Percentiles rank a stretch among this genome's conserved stretches.
These are phyloP conservation scores for Starmerella stigmatis DNA, from an alignment of 805 yeast genomes.

Conservation along the genomic window DNA sequence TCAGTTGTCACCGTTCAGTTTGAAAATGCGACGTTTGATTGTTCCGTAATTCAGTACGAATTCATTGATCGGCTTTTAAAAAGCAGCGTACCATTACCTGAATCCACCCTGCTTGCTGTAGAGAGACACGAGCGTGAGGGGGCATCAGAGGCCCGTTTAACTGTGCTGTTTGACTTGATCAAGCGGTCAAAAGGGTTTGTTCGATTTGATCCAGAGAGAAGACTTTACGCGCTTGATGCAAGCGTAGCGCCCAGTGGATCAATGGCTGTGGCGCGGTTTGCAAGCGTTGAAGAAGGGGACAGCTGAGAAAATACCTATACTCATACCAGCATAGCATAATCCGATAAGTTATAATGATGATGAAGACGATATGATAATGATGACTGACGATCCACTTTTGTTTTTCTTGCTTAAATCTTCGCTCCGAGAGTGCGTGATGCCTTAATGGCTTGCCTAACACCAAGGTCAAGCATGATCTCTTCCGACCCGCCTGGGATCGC, in stretches of 20 bases:
- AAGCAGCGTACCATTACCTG: constrained; percentile 1
- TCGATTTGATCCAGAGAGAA: background rate
- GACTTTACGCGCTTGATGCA: background rate
- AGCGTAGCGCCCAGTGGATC: background rate
- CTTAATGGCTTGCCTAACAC: constrained; percentile 33
- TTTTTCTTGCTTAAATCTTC: constrained; percentile 8
- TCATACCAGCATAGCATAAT: background rate
- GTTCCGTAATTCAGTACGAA: constrained; percentile 10
- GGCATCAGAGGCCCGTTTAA: background rate
- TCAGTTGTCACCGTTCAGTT: background rate
- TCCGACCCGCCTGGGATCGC: constrained; percentile 40
- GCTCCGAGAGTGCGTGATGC: constrained; percentile 21
- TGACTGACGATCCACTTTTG: too few relatives aligned
- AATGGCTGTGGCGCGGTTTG: background rate
- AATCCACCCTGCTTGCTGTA: background rate
- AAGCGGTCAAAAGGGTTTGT: background rate
- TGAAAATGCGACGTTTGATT: background rate
- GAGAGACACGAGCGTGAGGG: background rate
- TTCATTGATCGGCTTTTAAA: background rate
- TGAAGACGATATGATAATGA: too few relatives aligned
- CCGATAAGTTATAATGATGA: background rate
- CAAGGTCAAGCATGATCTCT: constrained; percentile 37
- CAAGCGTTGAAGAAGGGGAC: too few relatives aligned
- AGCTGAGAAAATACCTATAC: too few relatives aligned
- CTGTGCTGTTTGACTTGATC: background rate